Percentiles rank a stretch among this genome's conserved stretches.
Conservation (phyloP, 225 moss, liverwort and hornwort genomes). For the Lunularia cruciata region DNA sequence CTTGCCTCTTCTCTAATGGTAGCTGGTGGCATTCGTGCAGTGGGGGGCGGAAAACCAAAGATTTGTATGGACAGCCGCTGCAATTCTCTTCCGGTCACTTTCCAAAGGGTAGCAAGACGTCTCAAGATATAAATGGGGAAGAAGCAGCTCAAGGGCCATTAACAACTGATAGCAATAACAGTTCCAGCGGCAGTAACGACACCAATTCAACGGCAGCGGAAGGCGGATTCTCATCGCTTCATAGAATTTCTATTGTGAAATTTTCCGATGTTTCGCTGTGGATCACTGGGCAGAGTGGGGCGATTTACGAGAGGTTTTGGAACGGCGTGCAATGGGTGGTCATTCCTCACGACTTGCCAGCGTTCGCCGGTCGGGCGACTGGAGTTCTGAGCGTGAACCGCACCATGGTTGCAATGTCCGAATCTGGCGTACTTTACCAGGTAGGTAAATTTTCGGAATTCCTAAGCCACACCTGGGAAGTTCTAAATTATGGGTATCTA, state of each 20-base stretch:
- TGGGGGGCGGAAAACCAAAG: not conserved
- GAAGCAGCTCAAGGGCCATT: not conserved
- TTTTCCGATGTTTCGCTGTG: slow-evolving; percentile 47
- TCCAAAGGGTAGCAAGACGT: not conserved
- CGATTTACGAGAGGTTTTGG: slow-evolving; percentile 51
- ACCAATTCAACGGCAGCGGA: not conserved
- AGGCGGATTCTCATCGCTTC: slow-evolving; percentile 4
- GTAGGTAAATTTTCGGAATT: no score
- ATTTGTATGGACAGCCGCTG: not conserved
- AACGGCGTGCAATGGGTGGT: slow-evolving; percentile 55
- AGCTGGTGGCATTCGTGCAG: slow-evolving; percentile 45
- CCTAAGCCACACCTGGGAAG: no score
- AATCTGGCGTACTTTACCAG: slow-evolving; percentile 42
- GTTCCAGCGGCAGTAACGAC: not conserved
- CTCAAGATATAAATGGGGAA: not conserved
- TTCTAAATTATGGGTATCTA: no score
- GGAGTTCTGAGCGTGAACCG: slow-evolving; percentile 45
- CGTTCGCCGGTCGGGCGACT: slow-evolving; percentile 34
- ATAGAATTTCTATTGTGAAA: slow-evolving; percentile 40
- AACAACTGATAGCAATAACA: not conserved
- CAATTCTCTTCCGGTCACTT: not conserved
- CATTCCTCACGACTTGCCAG: slow-evolving; percentile 47
- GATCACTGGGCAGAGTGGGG: slow-evolving; percentile 51
- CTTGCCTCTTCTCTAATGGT: slow-evolving; percentile 43
- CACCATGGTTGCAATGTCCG: slow-evolving; percentile 50